Evolutionary conservation across 164 flowering plant species (phyloP).

Genomic region (Litsea cubeba): DNA sequence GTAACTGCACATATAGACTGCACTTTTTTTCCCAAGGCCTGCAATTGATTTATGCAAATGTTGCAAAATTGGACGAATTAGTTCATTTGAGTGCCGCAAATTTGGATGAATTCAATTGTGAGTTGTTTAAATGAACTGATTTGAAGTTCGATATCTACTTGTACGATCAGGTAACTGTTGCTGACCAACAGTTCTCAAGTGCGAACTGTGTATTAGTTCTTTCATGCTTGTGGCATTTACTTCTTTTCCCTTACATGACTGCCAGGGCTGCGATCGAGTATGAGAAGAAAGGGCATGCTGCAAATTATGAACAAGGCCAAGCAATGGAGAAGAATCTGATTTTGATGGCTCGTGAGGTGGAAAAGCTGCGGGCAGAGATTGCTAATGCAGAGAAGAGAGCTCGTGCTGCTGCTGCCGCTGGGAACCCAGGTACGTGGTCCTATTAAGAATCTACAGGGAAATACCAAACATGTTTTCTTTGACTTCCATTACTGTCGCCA

Average conservation of each 20-base stretch:
- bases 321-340: constrained; percentile 88
- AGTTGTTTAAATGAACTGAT: too few relatives aligned
- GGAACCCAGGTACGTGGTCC: constrained; percentile 53
- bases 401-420: constrained; percentile 66
- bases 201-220: background rate
- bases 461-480: too few relatives aligned
- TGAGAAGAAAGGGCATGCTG: constrained; percentile 91
- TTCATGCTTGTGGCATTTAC: background rate
- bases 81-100: too few relatives aligned
- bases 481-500: too few relatives aligned
- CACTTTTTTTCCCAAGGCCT: too few relatives aligned
- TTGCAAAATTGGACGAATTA: too few relatives aligned
- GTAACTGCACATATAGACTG: too few relatives aligned
- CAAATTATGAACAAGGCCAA: constrained; percentile 85
- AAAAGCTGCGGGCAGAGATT: constrained; percentile 89
- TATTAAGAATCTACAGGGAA: background rate
- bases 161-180: too few relatives aligned
- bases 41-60: too few relatives aligned
- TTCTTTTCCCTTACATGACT: background rate
- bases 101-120: too few relatives aligned
- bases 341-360: constrained; percentile 88
- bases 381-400: constrained; percentile 86
- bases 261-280: constrained; percentile 81
- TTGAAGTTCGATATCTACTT: too few relatives aligned
- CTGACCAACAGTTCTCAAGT: too few relatives aligned